Conservation (phyloP, 176 grass and related monocot species). For the Avena sativa region DNA sequence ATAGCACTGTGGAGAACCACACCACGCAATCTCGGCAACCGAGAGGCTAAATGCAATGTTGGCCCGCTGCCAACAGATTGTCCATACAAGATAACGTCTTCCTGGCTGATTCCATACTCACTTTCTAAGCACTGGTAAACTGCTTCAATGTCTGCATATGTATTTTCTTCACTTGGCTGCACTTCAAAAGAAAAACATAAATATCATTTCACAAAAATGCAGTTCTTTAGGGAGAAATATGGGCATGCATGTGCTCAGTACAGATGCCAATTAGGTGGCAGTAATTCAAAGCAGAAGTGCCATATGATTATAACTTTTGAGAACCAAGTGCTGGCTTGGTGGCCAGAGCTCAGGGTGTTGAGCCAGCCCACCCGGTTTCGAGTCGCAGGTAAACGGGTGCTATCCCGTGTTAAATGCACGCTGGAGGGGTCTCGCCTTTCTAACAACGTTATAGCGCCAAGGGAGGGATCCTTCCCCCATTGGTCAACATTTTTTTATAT, state of each 20-base stretch:
- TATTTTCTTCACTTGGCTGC: constrained; percentile 90
- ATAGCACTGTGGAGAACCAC: constrained; percentile 98
- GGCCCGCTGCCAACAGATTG: constrained; percentile 98
- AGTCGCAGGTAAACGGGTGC: no score
- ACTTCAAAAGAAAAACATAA: constrained; percentile 53
- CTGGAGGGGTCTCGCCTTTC: no score
- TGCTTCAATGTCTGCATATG: constrained; percentile 99
- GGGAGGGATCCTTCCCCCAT: no score
- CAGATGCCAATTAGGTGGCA: not conserved
- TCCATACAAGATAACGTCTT: constrained; percentile 96
- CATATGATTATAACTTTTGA: not conserved
- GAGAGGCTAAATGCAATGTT: constrained; percentile 91
- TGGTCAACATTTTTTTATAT: not conserved
- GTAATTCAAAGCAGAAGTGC: constrained; percentile 21
- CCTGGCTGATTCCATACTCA: constrained; percentile 95
- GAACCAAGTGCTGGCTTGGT: no score
- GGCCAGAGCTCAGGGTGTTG: no score
- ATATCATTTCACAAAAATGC: constrained; percentile 11
- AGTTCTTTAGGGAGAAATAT: constrained; percentile 1
- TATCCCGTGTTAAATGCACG: no score
- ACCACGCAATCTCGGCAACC: constrained; percentile 84
- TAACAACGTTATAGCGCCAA: no score
- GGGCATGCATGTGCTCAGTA: not conserved
- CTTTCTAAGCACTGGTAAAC: constrained; percentile 93
- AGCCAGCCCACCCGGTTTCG: no score